Evolutionary conservation across 495 filamentous ascomycete genomes (phyloP).

Genomic region (Penicillium chermesinum): DNA sequence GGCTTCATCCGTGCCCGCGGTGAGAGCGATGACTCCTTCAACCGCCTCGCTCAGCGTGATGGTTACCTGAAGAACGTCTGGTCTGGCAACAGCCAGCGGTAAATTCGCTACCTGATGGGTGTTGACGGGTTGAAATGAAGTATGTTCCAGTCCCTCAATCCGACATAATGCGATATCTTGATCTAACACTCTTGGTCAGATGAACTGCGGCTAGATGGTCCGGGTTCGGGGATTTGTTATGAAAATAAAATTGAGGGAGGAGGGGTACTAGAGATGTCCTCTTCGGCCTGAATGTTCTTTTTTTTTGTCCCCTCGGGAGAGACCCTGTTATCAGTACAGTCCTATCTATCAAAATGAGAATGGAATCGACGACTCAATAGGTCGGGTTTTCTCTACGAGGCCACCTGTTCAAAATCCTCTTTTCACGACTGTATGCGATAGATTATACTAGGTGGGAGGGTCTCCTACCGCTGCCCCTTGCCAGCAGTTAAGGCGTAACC

Average conservation of each 20-base stretch:
- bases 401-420: conserved; percentile 13
- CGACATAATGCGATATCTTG: background rate
- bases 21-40: conserved; percentile 94
- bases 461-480: background rate
- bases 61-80: conserved; percentile 96
- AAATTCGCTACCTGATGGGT: conserved; percentile 33
- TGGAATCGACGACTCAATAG: conserved; percentile 33
- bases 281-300: conserved; percentile 16
- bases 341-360: conserved; percentile 32
- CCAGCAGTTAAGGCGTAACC: background rate
- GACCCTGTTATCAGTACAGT: conserved; percentile 28
- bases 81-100: conserved; percentile 68
- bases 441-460: conserved; percentile 1
- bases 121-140: conserved; percentile 32
- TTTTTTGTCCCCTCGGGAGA: conserved; percentile 19
- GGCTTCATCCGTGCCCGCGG: conserved; percentile 97
- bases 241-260: conserved; percentile 18
- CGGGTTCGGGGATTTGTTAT: conserved; percentile 28
- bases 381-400: conserved; percentile 20
- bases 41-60: conserved; percentile 91
- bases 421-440: conserved; percentile 12
- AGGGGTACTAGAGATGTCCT: conserved; percentile 19
- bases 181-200: conserved; percentile 6
- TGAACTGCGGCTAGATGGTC: conserved; percentile 29
- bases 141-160: conserved; percentile 18